A percentile compares a stretch with the other conserved stretches of the same genome.
Conservation (phyloP, 2,329 filamentous ascomycete species). For the Xylariaceae sp. region DNA sequence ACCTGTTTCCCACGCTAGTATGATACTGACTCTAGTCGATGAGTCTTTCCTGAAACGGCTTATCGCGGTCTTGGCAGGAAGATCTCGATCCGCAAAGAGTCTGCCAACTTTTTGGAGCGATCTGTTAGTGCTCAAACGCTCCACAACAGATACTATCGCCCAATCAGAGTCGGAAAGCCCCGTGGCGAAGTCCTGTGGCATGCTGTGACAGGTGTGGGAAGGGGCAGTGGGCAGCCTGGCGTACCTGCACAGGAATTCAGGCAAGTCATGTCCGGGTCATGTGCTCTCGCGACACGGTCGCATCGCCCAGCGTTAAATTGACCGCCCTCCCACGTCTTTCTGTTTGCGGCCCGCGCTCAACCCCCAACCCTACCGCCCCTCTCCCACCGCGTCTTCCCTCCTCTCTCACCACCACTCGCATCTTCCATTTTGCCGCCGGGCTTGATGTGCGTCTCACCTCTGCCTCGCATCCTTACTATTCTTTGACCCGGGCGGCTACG, state of each 20-base stretch:
- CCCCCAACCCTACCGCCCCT: slow-evolving; percentile 4
- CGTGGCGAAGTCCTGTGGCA: slow-evolving; percentile 14
- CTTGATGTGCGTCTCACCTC: slow-evolving; percentile 4
- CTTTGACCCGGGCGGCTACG: slow-evolving; percentile 2
- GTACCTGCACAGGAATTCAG: background rate
- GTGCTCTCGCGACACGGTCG: slow-evolving; percentile 20
- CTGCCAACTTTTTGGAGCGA: background rate
- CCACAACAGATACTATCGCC: background rate
- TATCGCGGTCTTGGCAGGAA: slow-evolving; percentile 1
- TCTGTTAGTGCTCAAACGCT: background rate
- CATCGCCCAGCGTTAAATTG: slow-evolving; percentile 2
- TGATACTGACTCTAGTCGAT: background rate
- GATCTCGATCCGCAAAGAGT: slow-evolving; percentile 1
- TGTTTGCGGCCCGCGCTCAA: slow-evolving; percentile 1
- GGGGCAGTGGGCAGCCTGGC: background rate
- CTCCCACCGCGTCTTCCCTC: slow-evolving; percentile 7
- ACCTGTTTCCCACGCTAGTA: no score
- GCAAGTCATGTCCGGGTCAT: slow-evolving; percentile 7
- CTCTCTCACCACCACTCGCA: slow-evolving; percentile 7
- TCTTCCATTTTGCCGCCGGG: slow-evolving; percentile 7
- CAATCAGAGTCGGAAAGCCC: background rate
- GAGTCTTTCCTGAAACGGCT: background rate
- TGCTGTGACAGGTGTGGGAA: background rate
- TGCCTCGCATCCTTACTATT: slow-evolving; percentile 4
- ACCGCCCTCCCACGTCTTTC: background rate